Base-by-base conservation (phyloP, 441 rosid species). In the Gossypium gossypioides region DNA sequence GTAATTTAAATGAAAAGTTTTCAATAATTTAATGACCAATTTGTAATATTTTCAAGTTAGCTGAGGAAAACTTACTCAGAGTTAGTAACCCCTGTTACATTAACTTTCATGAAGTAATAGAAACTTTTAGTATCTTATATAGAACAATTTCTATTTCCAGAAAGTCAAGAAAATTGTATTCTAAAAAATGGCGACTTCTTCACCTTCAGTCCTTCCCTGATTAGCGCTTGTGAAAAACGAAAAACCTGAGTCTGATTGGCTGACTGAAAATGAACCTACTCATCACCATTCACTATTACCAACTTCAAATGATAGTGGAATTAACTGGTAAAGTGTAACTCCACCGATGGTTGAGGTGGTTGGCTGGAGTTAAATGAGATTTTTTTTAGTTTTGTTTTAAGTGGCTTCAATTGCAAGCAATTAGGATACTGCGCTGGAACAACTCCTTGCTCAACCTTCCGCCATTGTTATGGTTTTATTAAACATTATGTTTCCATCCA, bases 381-480 rank as follows among this genome's bases (percentile, higher is more conserved):
- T 0, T 21, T 50, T 50, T 50, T 50, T 50, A 50, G 55, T n/a
- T 50, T 50, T 4, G 55, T 50, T 50, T 50, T 15, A 32, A 32
- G 24, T 3, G n/a, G 25, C 50, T 62, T 34, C 67, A 34, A 62
- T n/a, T 16, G 67, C 67, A 62, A 62, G 48, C 67, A 62, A 62
- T 34, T 61, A 29, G 66, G 65, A 32, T 10, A 32, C 44, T 29
- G 12, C 10, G 6, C 2, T 27, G 19, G 29, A 59, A 57, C 25
- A 19, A 19, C 25, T 1, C 58, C 58, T 1, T 1, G 22, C 57
- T 52, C 57, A 18, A 52, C 57, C 10, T 52, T 52, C 10, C 59
- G 10, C 58, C 58, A 19, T 19, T 21, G 0, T 24, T 10, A 56
- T 9, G 61, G 37, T 24, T 24, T 12, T 12, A 24, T 10, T 7